Evolutionary conservation across 2,329 filamentous ascomycete species (phyloP), one percentile per base, ranked within the genome.

Genomic region (Cercospora sp.): DNA sequence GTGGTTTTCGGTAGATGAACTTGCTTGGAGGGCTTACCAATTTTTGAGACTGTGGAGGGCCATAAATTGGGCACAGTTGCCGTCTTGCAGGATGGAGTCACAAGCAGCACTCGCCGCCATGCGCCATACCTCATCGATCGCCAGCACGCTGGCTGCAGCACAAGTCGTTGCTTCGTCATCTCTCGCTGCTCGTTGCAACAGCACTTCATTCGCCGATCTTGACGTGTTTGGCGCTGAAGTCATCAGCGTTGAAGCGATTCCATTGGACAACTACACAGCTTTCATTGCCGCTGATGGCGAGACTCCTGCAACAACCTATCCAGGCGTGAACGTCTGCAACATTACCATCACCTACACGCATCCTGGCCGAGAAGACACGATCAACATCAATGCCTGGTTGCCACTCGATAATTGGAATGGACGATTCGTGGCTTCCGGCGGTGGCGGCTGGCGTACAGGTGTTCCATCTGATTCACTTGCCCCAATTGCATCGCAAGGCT

Each of bases 261-360:
- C 61, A 21, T 21, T 68, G 12, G 40, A 53, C 21, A 65, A 65
- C 21, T 58, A 65, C 34, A 65, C 66, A 8, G 40, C 55, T 5
- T 37, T 40, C 30, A 58, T 61, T 3, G 34, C 60, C 13, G 53
- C 13, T 6, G 8, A n/a, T 30, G 63, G 63, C 13, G 18, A 26
- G 1, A 61, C 26, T 12, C 63, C 55, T n/a, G 43, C 66, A 26
- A 55, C 53, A 2, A 57, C 18, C 8, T 65, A 62, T 49, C 16
- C 62, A 6, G 62, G 55, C 51, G 66, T 73, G 26, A 62, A 70
- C 62, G 77, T 76, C 63, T 81, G 80, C 74, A 78, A 80, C 32
- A 65, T 81, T 59, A 81, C 76, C 4, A 67, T 81, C 45, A 79
- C 76, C 1, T 80, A 80, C 66, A 80, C 79, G 4, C 80, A 82